These are phyloP conservation scores for Backusella liffmaniae DNA, from an alignment of 192 early-diverging fungal genomes.

Conservation along the genomic window DNA sequence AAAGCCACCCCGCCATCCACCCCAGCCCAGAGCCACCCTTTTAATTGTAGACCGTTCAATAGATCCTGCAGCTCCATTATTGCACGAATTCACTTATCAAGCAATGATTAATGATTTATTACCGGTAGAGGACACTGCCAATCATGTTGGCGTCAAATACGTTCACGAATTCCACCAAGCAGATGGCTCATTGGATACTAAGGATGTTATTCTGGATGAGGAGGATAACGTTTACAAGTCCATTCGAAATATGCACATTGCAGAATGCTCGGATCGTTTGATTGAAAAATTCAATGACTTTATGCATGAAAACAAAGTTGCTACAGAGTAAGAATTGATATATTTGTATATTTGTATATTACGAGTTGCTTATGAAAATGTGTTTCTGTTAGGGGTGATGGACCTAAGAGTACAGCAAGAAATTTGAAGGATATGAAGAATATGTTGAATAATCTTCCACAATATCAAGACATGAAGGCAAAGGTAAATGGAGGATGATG, in stretches of 20 bases:
- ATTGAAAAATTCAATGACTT: conserved; percentile 77
- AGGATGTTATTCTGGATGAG: conserved; percentile 70
- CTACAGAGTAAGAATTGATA: conserved; percentile 13
- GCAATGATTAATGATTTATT: conserved; percentile 97
- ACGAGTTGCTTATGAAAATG: background rate
- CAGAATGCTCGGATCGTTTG: conserved; percentile 74
- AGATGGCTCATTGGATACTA: conserved; percentile 40
- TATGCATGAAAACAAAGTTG: conserved; percentile 64
- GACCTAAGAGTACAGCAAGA: conserved; percentile 52
- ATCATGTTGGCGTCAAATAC: conserved; percentile 59
- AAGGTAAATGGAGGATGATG: conserved; percentile 32
- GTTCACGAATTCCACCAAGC: conserved; percentile 46
- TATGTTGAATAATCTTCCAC: conserved; percentile 77
- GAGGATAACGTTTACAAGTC: conserved; percentile 74
- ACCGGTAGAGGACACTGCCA: conserved; percentile 37
- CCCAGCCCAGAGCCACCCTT: conserved; percentile 69
- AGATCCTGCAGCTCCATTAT: conserved; percentile 83
- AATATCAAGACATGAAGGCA: conserved; percentile 83
- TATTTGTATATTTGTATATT: background rate
- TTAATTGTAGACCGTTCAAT: conserved; percentile 90
- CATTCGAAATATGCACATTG: conserved; percentile 81
- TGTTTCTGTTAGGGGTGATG: background rate
- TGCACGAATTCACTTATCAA: conserved; percentile 99
- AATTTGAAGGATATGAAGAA: conserved; percentile 85
- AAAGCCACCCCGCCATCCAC: conserved; percentile 41